Evolutionary conservation across 2,329 filamentous ascomycete genomes (phyloP).

Genomic region (Pleomassaria siparia): DNA sequence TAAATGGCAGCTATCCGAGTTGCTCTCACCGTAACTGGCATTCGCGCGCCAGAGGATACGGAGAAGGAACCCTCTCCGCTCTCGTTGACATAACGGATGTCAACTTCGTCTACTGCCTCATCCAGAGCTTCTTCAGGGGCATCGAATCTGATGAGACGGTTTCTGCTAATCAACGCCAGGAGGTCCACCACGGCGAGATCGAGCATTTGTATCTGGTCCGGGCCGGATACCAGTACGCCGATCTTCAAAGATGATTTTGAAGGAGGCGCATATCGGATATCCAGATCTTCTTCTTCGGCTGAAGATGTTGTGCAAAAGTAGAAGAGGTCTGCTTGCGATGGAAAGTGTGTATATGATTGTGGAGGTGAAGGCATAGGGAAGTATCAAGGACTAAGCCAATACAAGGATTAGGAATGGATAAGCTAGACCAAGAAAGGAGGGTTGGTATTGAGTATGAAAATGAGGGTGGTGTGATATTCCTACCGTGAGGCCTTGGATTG

Average conservation of each 20-base stretch:
- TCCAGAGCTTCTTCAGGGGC: conserved; percentile 26
- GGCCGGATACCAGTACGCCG: conserved; percentile 33
- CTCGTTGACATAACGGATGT: conserved; percentile 42
- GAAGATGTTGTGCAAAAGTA: conserved; percentile 40
- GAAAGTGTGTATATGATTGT: conserved; percentile 36
- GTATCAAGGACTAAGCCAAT: neutral
- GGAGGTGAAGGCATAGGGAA: conserved; percentile 36
- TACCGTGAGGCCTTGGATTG: conserved; percentile 20
- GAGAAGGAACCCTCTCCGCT: conserved; percentile 40
- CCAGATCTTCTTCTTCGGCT: conserved; percentile 36
- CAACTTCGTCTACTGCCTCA: conserved; percentile 38
- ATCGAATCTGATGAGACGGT: conserved; percentile 27
- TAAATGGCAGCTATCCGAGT: conserved; percentile 25
- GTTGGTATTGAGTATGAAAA: neutral
- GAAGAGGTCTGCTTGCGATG: conserved; percentile 39
- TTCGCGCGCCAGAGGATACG: conserved; percentile 38
- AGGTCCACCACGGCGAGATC: conserved; percentile 39
- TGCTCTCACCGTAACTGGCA: conserved; percentile 43
- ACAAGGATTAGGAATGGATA: neutral
- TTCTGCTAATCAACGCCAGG: conserved; percentile 33
- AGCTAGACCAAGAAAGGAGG: conserved; percentile 2
- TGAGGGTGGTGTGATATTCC: conserved; percentile 10
- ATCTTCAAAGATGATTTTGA: conserved; percentile 38
- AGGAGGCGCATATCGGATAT: conserved; percentile 33
- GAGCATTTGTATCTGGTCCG: conserved; percentile 33